Conservation (phyloP, 2,329 filamentous ascomycete species). For the Scedosporium apiospermum region DNA sequence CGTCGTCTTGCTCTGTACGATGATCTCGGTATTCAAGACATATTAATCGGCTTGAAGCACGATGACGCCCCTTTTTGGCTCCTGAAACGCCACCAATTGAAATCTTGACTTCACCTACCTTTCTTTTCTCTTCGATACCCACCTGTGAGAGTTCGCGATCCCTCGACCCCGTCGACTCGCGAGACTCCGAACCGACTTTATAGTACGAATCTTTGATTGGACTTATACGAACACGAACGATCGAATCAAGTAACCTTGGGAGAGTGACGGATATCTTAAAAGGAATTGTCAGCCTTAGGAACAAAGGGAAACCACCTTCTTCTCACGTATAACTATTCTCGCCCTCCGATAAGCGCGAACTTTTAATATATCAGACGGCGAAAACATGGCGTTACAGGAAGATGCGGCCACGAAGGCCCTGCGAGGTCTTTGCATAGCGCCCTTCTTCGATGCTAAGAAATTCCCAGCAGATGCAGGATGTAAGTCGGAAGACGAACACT, state of each 20-base stretch:
- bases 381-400: neutral
- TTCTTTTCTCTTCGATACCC: neutral
- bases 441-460: conserved; percentile 9
- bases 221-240: neutral
- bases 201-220: neutral
- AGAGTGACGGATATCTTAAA: too few species aligned
- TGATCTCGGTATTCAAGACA: neutral
- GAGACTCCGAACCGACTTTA: neutral
- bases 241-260: too few species aligned
- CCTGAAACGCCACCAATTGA: neutral
- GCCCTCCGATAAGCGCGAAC: neutral
- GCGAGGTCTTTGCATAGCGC: conserved; percentile 8
- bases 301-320: too few species aligned
- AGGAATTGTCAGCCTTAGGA: too few species aligned
- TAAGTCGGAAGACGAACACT: conserved; percentile 8
- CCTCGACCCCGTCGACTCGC: too few species aligned
- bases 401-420: conserved; percentile 1
- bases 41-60: neutral
- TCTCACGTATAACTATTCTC: too few species aligned
- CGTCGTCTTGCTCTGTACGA: neutral
- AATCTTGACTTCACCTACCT: neutral
- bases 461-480: conserved; percentile 9
- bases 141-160: neutral
- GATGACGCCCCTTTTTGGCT: neutral
- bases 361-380: neutral